Base-by-base conservation (phyloP, 1,284 basidiomycete species). In the Thecaphora thlaspeos region DNA sequence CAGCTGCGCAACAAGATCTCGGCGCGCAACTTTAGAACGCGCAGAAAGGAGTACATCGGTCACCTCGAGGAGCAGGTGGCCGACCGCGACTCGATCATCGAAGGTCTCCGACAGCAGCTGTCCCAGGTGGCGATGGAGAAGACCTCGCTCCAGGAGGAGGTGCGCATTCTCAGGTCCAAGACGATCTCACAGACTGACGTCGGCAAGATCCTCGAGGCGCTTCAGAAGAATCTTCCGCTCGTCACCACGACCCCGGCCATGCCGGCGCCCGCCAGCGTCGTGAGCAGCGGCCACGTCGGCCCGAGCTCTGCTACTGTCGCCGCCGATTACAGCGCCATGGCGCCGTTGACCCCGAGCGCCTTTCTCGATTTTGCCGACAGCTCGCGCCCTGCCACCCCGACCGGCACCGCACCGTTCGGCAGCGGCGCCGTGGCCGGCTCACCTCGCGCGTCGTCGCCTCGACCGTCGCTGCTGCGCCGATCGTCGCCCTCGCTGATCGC, bases 1-100 rank as follows among this genome's bases (percentile, higher is more conserved):
- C 94, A 97, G 79, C 82, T 97, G 37, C 81, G 94, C 53, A 97
- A 97, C 82, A 97, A 97, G 85, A 93, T 97, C 61, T 89, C 87
- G 67, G 94, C 94, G 1, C 83, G 93, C 55, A 95, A 94, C 77
- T 96, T 97, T 82, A 83, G 94, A 26, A 90, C 92, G 32, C 83
- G 93, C 41, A 83, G 92, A 79, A 96, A 97, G 82, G 92, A 95
- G 79, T 94, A 96, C 79, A 94, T 96, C 61, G 84, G 87, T 8
- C 90, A 90, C 0, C 86, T 96, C 48, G 94, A 97, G 79, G 88
- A 87, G 44, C 90, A 96, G 79, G 90, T 97, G 71, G 88, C 89
- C 30, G 90, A 94, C 73, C 87, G 94, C 38, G 94, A 98, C 80
- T 82, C 85, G 23, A 84, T 96, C 55, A 89, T 98, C 68, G 87